Conservation (phyloP, 2,329 filamentous ascomycete genomes). For the Colletotrichum camelliae region DNA sequence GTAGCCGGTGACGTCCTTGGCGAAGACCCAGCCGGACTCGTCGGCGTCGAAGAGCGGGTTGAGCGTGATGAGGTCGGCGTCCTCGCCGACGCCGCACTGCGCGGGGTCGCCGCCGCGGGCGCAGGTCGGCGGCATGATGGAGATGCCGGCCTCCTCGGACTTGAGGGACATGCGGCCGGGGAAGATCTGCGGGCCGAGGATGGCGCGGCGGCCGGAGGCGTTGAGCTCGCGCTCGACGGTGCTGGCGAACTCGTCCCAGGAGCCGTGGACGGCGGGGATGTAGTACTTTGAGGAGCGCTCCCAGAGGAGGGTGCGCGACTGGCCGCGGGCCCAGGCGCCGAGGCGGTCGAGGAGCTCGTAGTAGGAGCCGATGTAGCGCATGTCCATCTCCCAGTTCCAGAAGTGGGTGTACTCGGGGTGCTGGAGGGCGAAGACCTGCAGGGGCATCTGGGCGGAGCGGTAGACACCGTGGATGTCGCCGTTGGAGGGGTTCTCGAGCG, state of each 20-base stretch:
- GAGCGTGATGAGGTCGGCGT: conserved; percentile 78
- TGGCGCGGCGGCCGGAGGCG: conserved; percentile 52
- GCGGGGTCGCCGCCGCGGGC: conserved; percentile 53
- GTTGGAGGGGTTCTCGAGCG: conserved; percentile 63
- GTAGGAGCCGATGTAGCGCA: conserved; percentile 68
- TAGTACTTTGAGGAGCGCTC: conserved; percentile 81
- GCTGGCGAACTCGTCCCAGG: conserved; percentile 74
- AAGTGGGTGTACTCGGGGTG: conserved; percentile 71
- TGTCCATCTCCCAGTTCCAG: conserved; percentile 77
- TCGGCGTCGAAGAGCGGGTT: conserved; percentile 78
- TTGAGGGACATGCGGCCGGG: conserved; percentile 51
- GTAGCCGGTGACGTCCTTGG: conserved; percentile 74
- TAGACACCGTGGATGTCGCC: conserved; percentile 72
- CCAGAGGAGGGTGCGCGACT: conserved; percentile 77
- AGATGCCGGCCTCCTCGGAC: conserved; percentile 57
- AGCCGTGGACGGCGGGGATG: conserved; percentile 71
- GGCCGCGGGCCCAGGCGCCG: conserved; percentile 68
- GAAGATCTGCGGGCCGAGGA: conserved; percentile 72
- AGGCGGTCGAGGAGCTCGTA: conserved; percentile 77
- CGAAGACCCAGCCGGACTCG: conserved; percentile 75
- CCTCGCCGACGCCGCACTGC: conserved; percentile 72
- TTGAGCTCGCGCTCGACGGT: conserved; percentile 68
- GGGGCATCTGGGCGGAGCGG: conserved; percentile 66
- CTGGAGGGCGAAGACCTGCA: conserved; percentile 68
- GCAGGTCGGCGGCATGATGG: conserved; percentile 61